Conservation (phyloP, 805 yeast genomes). For the Yarrowia alimentaria region DNA sequence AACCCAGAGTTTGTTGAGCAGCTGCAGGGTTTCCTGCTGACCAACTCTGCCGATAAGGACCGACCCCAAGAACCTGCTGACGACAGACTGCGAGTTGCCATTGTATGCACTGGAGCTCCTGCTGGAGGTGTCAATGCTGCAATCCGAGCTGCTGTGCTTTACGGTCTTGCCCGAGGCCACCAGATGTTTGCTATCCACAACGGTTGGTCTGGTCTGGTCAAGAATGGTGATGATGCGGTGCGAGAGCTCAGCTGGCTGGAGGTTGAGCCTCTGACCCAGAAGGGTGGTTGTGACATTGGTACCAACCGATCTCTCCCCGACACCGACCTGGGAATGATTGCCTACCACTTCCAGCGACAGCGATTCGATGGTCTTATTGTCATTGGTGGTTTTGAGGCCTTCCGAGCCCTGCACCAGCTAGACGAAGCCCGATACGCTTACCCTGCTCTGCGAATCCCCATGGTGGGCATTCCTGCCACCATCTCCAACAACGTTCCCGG, state of each 20-base stretch:
- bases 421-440: conserved; percentile 71
- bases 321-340: conserved; percentile 81
- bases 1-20: conserved; percentile 86
- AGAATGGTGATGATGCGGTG: conserved; percentile 71
- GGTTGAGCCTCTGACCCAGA: conserved; percentile 80
- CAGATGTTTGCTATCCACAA: conserved; percentile 85
- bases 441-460: conserved; percentile 92
- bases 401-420: conserved; percentile 75
- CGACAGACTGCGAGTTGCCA: conserved; percentile 61
- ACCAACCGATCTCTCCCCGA: conserved; percentile 88
- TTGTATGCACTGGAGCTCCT: conserved; percentile 94
- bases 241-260: conserved; percentile 75
- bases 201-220: conserved; percentile 87
- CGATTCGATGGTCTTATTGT: conserved; percentile 83
- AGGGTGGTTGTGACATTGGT: conserved; percentile 96
- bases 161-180: conserved; percentile 88
- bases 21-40: conserved; percentile 65
- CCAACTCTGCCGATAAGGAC: conserved; percentile 60
- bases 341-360: conserved; percentile 88
- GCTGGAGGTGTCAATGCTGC: conserved; percentile 96
- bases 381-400: conserved; percentile 98
- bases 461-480: conserved; percentile 92
- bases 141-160: conserved; percentile 82
- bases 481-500: conserved; percentile 99
- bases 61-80: conserved; percentile 57